Base-by-base conservation (phyloP, 1,284 basidiomycete genomes). In the Tilletia horrida region DNA sequence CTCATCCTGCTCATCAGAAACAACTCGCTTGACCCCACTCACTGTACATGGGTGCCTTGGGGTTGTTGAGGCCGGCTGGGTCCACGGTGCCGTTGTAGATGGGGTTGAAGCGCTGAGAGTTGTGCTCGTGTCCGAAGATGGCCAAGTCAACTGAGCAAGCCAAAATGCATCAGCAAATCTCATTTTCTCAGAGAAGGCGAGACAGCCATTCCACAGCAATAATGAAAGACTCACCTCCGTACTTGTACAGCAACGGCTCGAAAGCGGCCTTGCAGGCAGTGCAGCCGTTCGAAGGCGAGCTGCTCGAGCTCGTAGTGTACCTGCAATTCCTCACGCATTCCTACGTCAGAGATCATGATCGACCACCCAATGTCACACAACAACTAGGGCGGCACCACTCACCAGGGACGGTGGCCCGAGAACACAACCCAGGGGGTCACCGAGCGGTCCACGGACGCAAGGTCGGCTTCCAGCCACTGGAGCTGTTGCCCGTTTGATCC, bases 381-480 rank as follows among this genome's bases (percentile, higher is more conserved):
- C n/a, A n/a, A n/a, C n/a, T n/a, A n/a, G n/a, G n/a, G n/a, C n/a
- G n/a, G n/a, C n/a, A n/a, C n/a, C n/a, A 40, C 35, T 40, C 35
- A 40, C 63, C 48, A 64, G 31, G 44, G 48, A 25, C 48, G 64
- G 67, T 83, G 83, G 21, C 78, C 81, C 43, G 77, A 71, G 21
- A 75, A 82, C 45, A 83, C 64, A 31, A 83, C 76, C 82, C 82
- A 83, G 8, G 83, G 83, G 1, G 83, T 83, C 66, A 82, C 74
- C 18, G 21, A 71, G 40, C 83, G 74, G 71, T 83, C 78, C 18
- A 83, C 81, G 2, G 70, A 70, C 11, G 79, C 80, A 13, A 83
- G 75, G 63, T 83, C 82, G 11, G 76, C 72, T 48, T 81, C 68
- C 50, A 81, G 64, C 63, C 69, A 77, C 0, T 72, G 67, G 3